Base-by-base conservation (phyloP, 768 basidiomycete genomes). In the Cubamyces sp. region DNA sequence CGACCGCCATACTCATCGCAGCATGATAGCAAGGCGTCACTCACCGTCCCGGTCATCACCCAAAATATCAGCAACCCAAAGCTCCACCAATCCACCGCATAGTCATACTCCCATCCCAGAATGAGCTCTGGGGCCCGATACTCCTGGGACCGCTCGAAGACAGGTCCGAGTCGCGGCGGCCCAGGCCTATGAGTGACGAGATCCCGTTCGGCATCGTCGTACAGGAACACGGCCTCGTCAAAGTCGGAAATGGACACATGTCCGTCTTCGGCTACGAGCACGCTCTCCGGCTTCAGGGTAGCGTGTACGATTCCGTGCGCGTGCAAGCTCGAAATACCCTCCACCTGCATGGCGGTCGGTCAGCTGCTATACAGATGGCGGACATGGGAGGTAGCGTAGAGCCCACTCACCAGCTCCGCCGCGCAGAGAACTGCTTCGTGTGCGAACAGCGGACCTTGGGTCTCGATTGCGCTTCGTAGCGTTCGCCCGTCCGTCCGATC, bases 1-100 rank as follows among this genome's bases (percentile, higher is more conserved):
- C 47, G n/a, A 19, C 16, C 28, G 16, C 3, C 28, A 18, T 26
- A 25, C 3, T 26, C 4, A 28, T 18, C 21, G 2, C 14, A 14
- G 16, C 18, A 11, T 37, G 39, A 23, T 8, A 43, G 16, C 34
- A 11, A 3, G 7, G 56, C 21, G n/a, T 8, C 41, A 54, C 76
- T 68, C 56, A 84, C 85, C 68, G 67, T 73, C 26, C 81, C 81
- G 28, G 78, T 76, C 45, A 81, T 70, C 78, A 87, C 78, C 63
- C 78, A 83, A 61, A 79, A 80, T 41, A 87, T 57, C 40, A 68
- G 11, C 18, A 82, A 68, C 3, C 85, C 86, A 62, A 87, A 84
- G 0, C 80, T 80, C 86, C 86, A 88, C 64, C 78, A 81, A 70
- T 88, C 86, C 19, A 83, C 83, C 15, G 78, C 73, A 23, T 68